Evolutionary conservation across 148 eudicot genomes (phyloP).

Genomic region (Dysphania ambrosioides): DNA sequence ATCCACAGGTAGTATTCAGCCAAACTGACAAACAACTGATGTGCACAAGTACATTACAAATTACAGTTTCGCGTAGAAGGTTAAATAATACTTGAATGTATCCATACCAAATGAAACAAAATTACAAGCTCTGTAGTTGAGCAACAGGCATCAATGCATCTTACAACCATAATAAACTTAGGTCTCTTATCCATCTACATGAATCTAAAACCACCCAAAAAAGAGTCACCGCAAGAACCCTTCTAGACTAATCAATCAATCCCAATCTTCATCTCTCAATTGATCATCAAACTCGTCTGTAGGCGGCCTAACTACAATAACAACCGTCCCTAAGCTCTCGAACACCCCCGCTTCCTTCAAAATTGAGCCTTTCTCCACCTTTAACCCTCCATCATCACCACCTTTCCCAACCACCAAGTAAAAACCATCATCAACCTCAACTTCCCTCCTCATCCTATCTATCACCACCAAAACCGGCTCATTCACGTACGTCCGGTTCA

Average conservation of each 20-base stretch:
- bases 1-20: not conserved
- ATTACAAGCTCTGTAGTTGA: conserved; percentile 8
- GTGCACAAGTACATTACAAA: conserved; percentile 1
- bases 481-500: conserved; percentile 47
- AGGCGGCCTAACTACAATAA: conserved; percentile 94
- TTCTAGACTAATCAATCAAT: conserved; percentile 25
- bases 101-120: not conserved
- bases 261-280: conserved; percentile 75
- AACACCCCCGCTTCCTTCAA: conserved; percentile 59
- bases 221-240: conserved; percentile 1
- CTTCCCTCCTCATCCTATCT: conserved; percentile 56
- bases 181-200: conserved; percentile 18
- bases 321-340: conserved; percentile 62
- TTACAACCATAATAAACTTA: not conserved
- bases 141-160: conserved; percentile 3
- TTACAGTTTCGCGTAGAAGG: not conserved
- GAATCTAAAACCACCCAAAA: conserved; percentile 11
- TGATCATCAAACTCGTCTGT: conserved; percentile 56
- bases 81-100: not conserved
- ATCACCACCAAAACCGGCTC: conserved; percentile 76
- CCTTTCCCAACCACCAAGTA: conserved; percentile 42
- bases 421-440: conserved; percentile 59
- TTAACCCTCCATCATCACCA: conserved; percentile 36
- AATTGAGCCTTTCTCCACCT: conserved; percentile 59
- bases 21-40: not conserved